These are phyloP conservation scores for Chlamydomonas applanata DNA, from an alignment of 139 green algal species.

Conservation along the genomic window DNA sequence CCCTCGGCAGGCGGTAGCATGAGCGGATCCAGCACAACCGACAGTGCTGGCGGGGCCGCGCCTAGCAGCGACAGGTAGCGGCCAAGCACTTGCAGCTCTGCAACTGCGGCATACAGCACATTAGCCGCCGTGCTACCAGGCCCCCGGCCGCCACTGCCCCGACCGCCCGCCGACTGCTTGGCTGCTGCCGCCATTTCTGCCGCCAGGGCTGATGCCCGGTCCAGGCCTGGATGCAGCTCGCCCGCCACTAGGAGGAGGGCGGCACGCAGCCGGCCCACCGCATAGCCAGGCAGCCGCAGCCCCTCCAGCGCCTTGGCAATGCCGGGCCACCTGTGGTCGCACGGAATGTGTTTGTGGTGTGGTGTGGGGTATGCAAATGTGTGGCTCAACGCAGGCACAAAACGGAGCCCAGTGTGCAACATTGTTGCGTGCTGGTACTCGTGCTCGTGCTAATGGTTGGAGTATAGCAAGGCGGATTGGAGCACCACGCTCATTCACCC, in stretches of 20 bases:
- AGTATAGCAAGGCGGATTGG: no score
- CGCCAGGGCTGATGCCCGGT: neutral
- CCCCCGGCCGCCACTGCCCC: no score
- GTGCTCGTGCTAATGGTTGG: no score
- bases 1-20: constrained; percentile 57
- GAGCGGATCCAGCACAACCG: constrained; percentile 61
- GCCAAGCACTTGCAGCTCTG: neutral
- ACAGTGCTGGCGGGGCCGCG: neutral
- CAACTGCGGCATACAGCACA: no score
- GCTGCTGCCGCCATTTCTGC: neutral
- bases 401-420: no score
- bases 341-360: neutral
- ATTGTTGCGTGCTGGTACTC: no score
- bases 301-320: constrained; percentile 64
- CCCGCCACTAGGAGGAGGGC: constrained; percentile 59
- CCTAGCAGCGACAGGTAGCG: constrained; percentile 12
- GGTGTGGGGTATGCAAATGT: constrained; percentile 1
- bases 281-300: constrained; percentile 47
- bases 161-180: no score
- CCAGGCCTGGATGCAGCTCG: constrained; percentile 19
- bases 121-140: no score
- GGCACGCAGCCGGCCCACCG: constrained; percentile 54
- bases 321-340: constrained; percentile 33
- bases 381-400: no score
- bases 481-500: no score